Conservation (phyloP, 495 filamentous ascomycete species). For the Penicillium angulare region DNA sequence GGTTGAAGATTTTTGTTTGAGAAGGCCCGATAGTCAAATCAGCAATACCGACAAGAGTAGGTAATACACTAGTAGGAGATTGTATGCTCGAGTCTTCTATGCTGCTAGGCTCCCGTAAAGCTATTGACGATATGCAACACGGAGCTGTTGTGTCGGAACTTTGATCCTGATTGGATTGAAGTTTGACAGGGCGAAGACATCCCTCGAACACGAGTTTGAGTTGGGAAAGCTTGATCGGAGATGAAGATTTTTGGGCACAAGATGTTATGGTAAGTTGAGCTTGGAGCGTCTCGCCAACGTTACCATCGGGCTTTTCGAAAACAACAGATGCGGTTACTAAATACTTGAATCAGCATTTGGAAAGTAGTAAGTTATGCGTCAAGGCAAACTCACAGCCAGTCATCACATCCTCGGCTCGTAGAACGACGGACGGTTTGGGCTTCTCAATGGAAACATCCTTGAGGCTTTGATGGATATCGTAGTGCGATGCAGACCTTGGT, state of each 20-base stretch:
- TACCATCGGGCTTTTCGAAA: constrained; percentile 71
- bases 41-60: constrained; percentile 52
- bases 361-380: neutral
- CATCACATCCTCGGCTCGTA: constrained; percentile 64
- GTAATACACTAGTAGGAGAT: constrained; percentile 40
- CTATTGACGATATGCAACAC: constrained; percentile 28
- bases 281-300: constrained; percentile 74
- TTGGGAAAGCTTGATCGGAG: constrained; percentile 61
- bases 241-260: constrained; percentile 58
- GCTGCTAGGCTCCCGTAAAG: constrained; percentile 34
- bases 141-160: constrained; percentile 24
- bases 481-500: constrained; percentile 59
- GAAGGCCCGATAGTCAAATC: constrained; percentile 69
- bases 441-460: constrained; percentile 49
- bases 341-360: neutral
- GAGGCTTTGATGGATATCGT: constrained; percentile 72
- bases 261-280: constrained; percentile 76
- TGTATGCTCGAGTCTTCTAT: constrained; percentile 29
- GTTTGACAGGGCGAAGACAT: constrained; percentile 57
- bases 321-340: constrained; percentile 67
- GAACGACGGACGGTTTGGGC: constrained; percentile 60
- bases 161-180: constrained; percentile 33
- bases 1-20: constrained; percentile 65
- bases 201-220: constrained; percentile 69
- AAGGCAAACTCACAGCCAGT: constrained; percentile 59